phyloP scores from a whole-genome alignment of 148 eudicot species.

The Arctostaphylos glauca region DNA sequence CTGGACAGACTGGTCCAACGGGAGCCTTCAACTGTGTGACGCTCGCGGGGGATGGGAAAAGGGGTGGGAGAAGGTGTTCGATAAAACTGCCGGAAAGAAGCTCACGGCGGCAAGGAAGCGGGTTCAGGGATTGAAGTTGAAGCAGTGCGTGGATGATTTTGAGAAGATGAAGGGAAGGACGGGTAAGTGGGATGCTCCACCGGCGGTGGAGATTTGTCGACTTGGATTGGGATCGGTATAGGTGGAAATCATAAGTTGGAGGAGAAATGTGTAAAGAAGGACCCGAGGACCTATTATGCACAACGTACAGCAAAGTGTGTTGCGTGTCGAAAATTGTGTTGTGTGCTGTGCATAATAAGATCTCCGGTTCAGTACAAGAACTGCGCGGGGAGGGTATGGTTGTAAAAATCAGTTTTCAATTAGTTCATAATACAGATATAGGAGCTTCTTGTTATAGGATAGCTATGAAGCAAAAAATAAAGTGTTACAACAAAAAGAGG shows the following conservation, averaged over 20 bases:
- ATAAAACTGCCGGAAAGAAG: conserved; percentile 40
- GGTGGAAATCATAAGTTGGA: neutral
- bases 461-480: too few species aligned
- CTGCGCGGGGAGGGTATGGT: too few species aligned
- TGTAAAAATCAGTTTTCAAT: too few species aligned
- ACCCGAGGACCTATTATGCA: too few species aligned
- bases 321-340: too few species aligned
- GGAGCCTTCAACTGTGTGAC: conserved; percentile 57
- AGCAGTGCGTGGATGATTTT: conserved; percentile 58
- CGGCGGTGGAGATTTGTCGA: conserved; percentile 50
- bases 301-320: too few species aligned
- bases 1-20: conserved; percentile 65
- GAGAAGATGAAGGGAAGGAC: conserved; percentile 46
- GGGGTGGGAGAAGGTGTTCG: conserved; percentile 71
- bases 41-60: conserved; percentile 68
- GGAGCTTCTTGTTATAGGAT: too few species aligned
- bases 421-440: too few species aligned
- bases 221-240: conserved; percentile 43
- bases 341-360: too few species aligned
- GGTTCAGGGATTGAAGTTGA: conserved; percentile 36
- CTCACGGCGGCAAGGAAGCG: conserved; percentile 47
- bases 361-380: too few species aligned
- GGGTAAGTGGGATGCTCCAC: conserved; percentile 60
- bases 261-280: neutral
- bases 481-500: too few species aligned